Conservation (phyloP, 208 protist genomes). For the Vickermania ingenoplastis region DNA sequence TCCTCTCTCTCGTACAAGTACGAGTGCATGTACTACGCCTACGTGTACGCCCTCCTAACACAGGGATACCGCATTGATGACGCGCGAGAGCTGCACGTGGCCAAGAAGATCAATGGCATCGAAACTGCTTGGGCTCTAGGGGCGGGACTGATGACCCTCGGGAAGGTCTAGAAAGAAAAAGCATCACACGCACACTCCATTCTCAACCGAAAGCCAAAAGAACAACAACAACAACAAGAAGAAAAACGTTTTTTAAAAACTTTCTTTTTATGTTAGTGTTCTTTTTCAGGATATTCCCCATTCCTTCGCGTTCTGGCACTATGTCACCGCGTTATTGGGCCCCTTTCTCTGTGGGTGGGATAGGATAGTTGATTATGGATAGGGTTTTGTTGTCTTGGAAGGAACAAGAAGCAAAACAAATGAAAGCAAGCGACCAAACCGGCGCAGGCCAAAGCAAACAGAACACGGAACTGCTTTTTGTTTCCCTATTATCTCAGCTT, state of each 20-base stretch:
- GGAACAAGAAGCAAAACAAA: too few species aligned
- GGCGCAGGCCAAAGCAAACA: too few species aligned
- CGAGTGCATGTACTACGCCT: constrained; percentile 72
- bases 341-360: too few species aligned
- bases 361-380: too few species aligned
- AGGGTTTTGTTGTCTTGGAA: too few species aligned
- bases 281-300: not conserved
- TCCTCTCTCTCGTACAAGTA: constrained; percentile 29
- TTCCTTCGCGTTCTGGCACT: too few species aligned
- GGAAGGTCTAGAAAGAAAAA: constrained; percentile 6
- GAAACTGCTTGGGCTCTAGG: constrained; percentile 78
- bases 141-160: constrained; percentile 35
- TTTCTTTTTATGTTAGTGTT: not conserved
- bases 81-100: constrained; percentile 45
- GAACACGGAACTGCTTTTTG: too few species aligned
- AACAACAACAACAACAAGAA: constrained; percentile 8
- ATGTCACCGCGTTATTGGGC: too few species aligned
- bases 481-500: too few species aligned
- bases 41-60: constrained; percentile 54
- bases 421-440: too few species aligned
- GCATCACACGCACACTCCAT: not conserved
- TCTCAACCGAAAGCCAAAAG: not conserved
- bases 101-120: constrained; percentile 73
- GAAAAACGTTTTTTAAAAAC: not conserved
- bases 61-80: constrained; percentile 45